phyloP scores from a whole-genome alignment of 2,329 filamentous ascomycete genomes.

The Fusarium stilboides region DNA sequence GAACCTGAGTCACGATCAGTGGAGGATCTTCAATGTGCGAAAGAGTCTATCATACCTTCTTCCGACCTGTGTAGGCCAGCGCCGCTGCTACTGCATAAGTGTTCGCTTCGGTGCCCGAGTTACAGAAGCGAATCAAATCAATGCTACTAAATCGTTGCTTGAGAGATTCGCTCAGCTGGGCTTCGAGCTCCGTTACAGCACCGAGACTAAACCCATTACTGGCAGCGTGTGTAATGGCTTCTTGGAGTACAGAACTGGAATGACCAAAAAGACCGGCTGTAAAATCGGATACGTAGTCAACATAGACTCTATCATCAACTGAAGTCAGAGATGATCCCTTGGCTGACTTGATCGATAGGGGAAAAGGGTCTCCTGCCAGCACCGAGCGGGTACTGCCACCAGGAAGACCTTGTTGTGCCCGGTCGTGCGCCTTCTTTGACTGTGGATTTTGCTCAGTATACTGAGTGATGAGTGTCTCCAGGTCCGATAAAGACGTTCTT shows the following conservation, averaged over 20 bases:
- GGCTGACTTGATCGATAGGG: not conserved
- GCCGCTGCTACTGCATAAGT: not conserved
- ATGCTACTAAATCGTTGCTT: not conserved
- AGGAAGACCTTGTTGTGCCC: not conserved
- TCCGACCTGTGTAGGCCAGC: not conserved
- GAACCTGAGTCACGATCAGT: not conserved
- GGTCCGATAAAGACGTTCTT: no score
- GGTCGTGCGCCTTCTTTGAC: not conserved
- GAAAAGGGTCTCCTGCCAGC: not conserved
- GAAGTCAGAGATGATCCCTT: not conserved
- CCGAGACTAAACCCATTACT: no score
- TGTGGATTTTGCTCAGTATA: not conserved
- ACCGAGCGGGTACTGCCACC: not conserved
- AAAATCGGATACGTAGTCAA: not conserved
- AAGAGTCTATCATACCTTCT: not conserved
- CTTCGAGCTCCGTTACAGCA: no score
- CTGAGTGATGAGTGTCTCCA: not conserved
- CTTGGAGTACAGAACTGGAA: no score
- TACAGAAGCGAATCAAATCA: not conserved
- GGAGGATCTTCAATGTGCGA: no score
- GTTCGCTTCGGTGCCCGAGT: not conserved
- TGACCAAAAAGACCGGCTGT: no score
- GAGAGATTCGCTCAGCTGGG: not conserved
- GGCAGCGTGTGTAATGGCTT: no score
- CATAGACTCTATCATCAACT: not conserved